Conservation (phyloP, 805 yeast species). For the Cyberlindnera xylosilytica region DNA sequence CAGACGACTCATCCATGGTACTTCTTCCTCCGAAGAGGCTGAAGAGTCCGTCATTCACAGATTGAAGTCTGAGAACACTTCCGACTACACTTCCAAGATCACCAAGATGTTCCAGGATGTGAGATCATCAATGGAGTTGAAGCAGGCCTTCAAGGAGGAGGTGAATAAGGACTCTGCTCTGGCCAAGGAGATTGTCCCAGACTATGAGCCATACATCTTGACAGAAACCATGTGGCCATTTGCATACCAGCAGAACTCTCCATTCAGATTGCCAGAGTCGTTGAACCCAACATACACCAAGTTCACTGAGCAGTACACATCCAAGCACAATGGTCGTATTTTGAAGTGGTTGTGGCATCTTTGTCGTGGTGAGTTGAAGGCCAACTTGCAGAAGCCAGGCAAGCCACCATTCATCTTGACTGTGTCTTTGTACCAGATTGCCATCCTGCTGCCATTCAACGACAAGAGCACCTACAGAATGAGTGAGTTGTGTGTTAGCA, state of each 20-base stretch:
- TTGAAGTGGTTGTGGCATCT: constrained; percentile 96
- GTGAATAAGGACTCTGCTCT: constrained; percentile 28
- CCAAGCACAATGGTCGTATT: constrained; percentile 81
- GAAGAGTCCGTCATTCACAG: constrained; percentile 85
- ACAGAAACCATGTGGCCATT: constrained; percentile 92
- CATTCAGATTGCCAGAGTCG: constrained; percentile 61
- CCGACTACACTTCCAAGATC: constrained; percentile 90
- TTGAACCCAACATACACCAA: constrained; percentile 61
- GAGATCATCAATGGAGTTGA: constrained; percentile 76
- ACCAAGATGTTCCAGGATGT: constrained; percentile 96
- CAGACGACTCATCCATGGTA: constrained; percentile 81
- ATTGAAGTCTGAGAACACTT: constrained; percentile 83
- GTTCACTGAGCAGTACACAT: constrained; percentile 64
- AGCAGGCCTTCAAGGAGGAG: constrained; percentile 49
- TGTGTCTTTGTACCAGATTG: constrained; percentile 82
- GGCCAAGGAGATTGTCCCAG: constrained; percentile 36
- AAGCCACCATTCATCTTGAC: constrained; percentile 79
- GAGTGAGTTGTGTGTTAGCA: constrained; percentile 57
- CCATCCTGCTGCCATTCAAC: constrained; percentile 82
- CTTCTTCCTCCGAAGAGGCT: constrained; percentile 74
- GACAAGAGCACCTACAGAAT: constrained; percentile 57
- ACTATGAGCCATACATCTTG: constrained; percentile 71
- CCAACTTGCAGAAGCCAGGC: constrained; percentile 76
- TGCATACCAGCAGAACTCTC: constrained; percentile 31
- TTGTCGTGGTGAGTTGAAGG: constrained; percentile 88